Base-by-base conservation (phyloP, 805 yeast species). In the Ogataea minuta region DNA sequence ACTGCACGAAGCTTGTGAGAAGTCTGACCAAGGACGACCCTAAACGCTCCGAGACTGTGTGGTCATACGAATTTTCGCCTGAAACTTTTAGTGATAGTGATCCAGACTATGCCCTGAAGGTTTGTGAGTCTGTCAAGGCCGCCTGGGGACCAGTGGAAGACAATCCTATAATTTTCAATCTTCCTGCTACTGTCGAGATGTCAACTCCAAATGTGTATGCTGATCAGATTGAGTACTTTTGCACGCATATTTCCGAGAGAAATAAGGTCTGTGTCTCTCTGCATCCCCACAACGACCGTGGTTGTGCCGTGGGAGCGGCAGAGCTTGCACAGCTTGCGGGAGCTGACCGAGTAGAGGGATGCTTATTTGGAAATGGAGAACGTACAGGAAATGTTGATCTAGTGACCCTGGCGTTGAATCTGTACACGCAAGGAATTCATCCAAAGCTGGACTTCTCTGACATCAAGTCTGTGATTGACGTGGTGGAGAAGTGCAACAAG, bases 221-320 rank as follows among this genome's bases (percentile, higher is more conserved):
- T 36, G 91, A 83, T 64, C 89, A 83, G 64, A 74, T 83, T 49
- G 91, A 83, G 62, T 83, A 81, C 54, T 83, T 83, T 62, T 71
- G 79, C 48, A 76, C 70, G 28, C 72, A 81, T 54, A 82, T 83
- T 36, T 59, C 77, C 32, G 84, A 83, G 54, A 74, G 90, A 61
- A 87, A 81, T 54, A 79, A 78, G 50, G 76, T 81, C 28, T 68
- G 80, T 47, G 76, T 83, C 43, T 81, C 89, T 19, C 71, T 82
- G n/a, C 91, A 83, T 56, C 76, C 84, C 44, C 91, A 83, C 62
- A 83, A 83, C 54, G 91, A 83, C 57, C 73, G 91, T 63, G 91
- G 91, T n/a, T 81, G 88, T 60, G 89, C 86, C 57, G 89, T 83
- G 39, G 91, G 89, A 28, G 91, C 91, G 12, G 71, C 87, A 26